Evolutionary conservation across 2,329 filamentous ascomycete species (phyloP).

Genomic region (Diaporthe velutina): DNA sequence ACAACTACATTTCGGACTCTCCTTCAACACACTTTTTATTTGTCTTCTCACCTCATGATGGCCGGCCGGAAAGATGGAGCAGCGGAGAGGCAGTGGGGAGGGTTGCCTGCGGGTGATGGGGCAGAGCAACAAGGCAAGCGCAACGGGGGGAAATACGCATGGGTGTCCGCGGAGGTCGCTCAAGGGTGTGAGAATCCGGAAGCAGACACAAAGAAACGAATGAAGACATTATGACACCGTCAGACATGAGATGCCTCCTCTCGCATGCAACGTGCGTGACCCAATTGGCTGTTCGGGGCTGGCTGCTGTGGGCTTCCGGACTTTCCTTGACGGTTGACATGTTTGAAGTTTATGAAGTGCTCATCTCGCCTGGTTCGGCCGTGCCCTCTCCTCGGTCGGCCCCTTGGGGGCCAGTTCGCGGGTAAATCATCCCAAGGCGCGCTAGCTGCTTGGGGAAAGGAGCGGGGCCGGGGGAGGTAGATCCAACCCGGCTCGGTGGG

Average conservation of each 20-base stretch:
- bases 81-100: background rate
- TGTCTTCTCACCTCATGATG: conserved; percentile 23
- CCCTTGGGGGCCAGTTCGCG: conserved; percentile 2
- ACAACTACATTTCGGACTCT: conserved; percentile 25
- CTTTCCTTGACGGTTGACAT: conserved; percentile 12
- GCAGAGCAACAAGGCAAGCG: background rate
- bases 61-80: background rate
- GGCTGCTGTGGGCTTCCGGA: conserved; percentile 12
- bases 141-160: background rate
- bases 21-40: conserved; percentile 27
- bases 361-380: conserved; percentile 17
- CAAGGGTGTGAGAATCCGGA: conserved; percentile 5
- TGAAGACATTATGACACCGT: conserved; percentile 22
- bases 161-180: conserved; percentile 4
- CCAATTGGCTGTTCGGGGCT: background rate
- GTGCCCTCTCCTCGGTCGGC: conserved; percentile 7
- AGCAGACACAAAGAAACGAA: conserved; percentile 16
- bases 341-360: conserved; percentile 19
- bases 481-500: conserved; percentile 12
- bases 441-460: conserved; percentile 17
- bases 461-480: background rate
- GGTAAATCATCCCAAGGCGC: background rate
- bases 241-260: background rate
- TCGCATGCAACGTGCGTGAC: background rate
- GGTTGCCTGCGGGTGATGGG: background rate